Evolutionary conservation across 2,329 filamentous ascomycete species (phyloP), one percentile per base, ranked within the genome.

Genomic region (Penicillium polonicum): DNA sequence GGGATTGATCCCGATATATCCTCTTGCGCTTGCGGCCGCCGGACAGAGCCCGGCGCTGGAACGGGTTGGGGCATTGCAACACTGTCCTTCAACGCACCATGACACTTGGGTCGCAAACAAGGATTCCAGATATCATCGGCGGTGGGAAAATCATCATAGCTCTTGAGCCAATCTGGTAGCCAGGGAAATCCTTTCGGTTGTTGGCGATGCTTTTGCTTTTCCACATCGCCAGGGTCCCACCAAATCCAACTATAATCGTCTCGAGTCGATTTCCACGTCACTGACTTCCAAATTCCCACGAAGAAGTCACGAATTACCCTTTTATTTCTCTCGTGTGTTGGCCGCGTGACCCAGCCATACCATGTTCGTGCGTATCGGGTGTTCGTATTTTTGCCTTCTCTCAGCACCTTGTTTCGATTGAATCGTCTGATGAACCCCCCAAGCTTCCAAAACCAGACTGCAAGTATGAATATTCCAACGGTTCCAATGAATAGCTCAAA

Each of bases 321-420:
- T 54, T 72, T 74, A 31, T 69, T 68, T 8, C 62, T 58, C 42
- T 75, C 63, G 27, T 75, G 70, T 6, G 60, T 67, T n/a, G 71
- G 58, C 13, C 68, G 51, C 2, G 70, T 63, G 15, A 77, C 65
- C 76, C 76, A 78, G 35, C 75, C 76, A 57, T 78, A 76, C 75
- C 76, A 78, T 13, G 75, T 76, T 42, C 70, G 74, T 25, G 70
- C 70, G 58, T 76, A 76, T 15, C 73, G 72, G 59, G 66, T 63
- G 17, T 64, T 65, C 10, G 67, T 61, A 4, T 60, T 50, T 58
- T 72, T 76, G 25, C 72, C 72, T 52, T 59, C 62, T 44, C 61
- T 52, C 21, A 76, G 50, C 31, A 78, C 69, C 59, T 65, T 72
- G 39, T 68, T 57, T 52, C 66, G 64, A 8, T 67, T 77, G 50